Conservation (phyloP, 2,329 filamentous ascomycete species). For the Ascochyta koolunga region DNA sequence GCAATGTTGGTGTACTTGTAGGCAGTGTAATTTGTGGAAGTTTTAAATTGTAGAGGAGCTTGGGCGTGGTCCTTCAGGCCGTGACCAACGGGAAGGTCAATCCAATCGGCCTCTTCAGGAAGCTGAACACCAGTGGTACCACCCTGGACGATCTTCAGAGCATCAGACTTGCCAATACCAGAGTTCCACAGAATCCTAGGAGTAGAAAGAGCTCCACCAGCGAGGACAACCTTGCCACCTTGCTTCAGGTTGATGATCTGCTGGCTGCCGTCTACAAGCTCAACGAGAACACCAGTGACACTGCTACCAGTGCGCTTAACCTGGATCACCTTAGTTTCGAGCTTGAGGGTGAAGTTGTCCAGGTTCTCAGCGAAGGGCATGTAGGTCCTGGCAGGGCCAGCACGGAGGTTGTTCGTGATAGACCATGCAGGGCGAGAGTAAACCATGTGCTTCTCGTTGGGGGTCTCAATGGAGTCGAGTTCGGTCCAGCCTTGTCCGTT, state of each 20-base stretch:
- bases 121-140: constrained; percentile 24
- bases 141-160: constrained; percentile 26
- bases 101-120: constrained; percentile 26
- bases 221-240: constrained; percentile 43
- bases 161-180: constrained; percentile 33
- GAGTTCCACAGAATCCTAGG: constrained; percentile 32
- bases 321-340: constrained; percentile 30
- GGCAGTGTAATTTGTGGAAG: constrained; percentile 37
- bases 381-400: constrained; percentile 31
- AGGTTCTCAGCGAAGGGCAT: constrained; percentile 23
- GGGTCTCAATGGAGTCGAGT: constrained; percentile 24
- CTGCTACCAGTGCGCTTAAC: constrained; percentile 24
- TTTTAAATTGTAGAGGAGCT: constrained; percentile 21
- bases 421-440: constrained; percentile 23
- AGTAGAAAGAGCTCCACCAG: constrained; percentile 64
- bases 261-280: constrained; percentile 62
- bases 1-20: constrained; percentile 47
- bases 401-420: constrained; percentile 24
- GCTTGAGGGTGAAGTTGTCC: constrained; percentile 31
- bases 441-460: constrained; percentile 28
- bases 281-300: constrained; percentile 29
- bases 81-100: constrained; percentile 37
- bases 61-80: constrained; percentile 36
- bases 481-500: constrained; percentile 23
- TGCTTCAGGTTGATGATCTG: constrained; percentile 65